Evolutionary conservation across 2,329 filamentous ascomycete species (phyloP).

Genomic region (Dactylonectria macrodidyma): DNA sequence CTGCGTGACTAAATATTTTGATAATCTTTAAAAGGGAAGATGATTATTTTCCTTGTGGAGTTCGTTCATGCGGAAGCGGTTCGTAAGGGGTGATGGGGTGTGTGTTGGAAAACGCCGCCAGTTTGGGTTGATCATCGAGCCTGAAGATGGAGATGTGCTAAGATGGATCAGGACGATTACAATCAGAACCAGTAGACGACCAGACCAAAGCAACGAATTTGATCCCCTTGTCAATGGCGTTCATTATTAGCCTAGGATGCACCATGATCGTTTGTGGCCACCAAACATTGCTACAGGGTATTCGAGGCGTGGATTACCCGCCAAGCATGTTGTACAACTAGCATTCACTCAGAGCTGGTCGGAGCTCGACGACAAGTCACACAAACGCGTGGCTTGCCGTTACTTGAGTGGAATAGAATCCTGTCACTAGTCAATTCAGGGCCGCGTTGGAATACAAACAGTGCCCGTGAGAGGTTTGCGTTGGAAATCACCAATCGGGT

Average conservation of each 20-base stretch:
- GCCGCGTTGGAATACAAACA: not conserved
- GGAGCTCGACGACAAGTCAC: not conserved
- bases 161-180: too few relatives aligned
- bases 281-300: not conserved
- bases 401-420: not conserved
- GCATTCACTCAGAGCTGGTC: not conserved
- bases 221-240: not conserved
- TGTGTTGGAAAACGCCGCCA: not conserved
- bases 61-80: slow-evolving; percentile 17
- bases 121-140: slow-evolving; percentile 1
- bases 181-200: not conserved
- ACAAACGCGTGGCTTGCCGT: not conserved
- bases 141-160: not conserved
- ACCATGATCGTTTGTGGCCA: not conserved
- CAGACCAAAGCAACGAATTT: not conserved
- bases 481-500: not conserved
- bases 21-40: slow-evolving; percentile 7
- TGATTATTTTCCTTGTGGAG: slow-evolving; percentile 8
- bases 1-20: slow-evolving; percentile 25
- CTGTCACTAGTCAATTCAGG: too few relatives aligned
- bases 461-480: not conserved
- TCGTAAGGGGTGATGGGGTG: slow-evolving; percentile 4
- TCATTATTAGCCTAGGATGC: not conserved
- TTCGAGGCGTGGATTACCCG: not conserved
- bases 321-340: not conserved